Conservation (phyloP, 257 asterid species). For the Jaltomata sinuosa region DNA sequence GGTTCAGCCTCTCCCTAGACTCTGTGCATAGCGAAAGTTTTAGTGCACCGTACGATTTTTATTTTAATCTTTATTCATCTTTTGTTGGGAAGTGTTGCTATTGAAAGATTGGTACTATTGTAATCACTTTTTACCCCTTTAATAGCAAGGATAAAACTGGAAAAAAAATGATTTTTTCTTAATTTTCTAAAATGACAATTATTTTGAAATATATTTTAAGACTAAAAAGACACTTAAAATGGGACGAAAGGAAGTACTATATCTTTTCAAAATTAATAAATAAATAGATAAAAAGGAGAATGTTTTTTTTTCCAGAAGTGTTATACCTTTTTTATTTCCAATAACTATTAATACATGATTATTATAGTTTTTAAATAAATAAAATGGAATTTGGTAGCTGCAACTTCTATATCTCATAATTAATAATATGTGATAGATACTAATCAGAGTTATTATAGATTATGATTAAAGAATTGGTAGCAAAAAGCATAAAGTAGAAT, state of each 20-base stretch:
- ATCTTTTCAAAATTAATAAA: neutral
- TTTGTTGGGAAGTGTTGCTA: too few relatives aligned
- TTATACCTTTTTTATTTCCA: neutral
- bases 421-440: neutral
- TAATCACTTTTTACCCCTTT: too few relatives aligned
- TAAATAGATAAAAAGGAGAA: neutral
- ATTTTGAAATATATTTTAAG: too few relatives aligned
- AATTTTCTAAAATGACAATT: too few relatives aligned
- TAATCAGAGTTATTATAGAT: neutral
- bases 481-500: neutral
- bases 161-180: too few relatives aligned
- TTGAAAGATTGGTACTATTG: too few relatives aligned
- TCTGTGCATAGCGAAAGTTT: too few relatives aligned
- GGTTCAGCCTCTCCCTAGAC: too few relatives aligned
- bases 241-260: neutral
- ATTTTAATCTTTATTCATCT: too few relatives aligned
- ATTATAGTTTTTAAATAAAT: neutral
- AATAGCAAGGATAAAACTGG: too few relatives aligned
- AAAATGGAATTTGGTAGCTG: neutral
- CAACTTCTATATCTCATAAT: neutral
- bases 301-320: neutral
- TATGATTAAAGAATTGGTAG: neutral
- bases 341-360: neutral
- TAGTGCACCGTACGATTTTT: too few relatives aligned
- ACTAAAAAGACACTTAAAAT: neutral